Percentiles rank a stretch among this genome's conserved stretches.
These are phyloP conservation scores for Pseudoturritis turrita DNA, from an alignment of 345 rosid genomes.

Conservation along the genomic window DNA sequence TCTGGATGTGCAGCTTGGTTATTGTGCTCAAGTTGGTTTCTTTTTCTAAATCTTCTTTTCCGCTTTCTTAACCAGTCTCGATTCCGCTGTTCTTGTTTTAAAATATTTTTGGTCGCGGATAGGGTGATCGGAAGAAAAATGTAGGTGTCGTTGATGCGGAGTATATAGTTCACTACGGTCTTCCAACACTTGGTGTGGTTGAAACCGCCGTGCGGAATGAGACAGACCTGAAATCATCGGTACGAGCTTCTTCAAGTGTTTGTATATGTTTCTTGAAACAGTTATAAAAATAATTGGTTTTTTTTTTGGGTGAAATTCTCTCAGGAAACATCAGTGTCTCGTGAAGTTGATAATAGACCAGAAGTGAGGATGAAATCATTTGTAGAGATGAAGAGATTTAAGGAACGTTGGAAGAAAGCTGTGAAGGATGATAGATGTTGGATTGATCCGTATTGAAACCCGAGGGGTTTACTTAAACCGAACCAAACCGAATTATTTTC, in stretches of 20 bases:
- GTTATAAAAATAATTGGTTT: neutral
- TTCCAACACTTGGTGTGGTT: slow-evolving; percentile 67
- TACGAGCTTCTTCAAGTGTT: slow-evolving; percentile 7
- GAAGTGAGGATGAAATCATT: slow-evolving; percentile 73
- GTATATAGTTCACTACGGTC: slow-evolving; percentile 76
- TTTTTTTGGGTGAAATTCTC: neutral
- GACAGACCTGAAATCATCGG: slow-evolving; percentile 10
- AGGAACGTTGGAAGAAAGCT: slow-evolving; percentile 68
- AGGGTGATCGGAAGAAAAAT: slow-evolving; percentile 88
- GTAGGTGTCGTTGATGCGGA: slow-evolving; percentile 93
- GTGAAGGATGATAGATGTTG: slow-evolving; percentile 64
- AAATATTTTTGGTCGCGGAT: neutral
- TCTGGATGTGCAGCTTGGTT: slow-evolving; percentile 77
- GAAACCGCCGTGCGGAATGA: slow-evolving; percentile 27
- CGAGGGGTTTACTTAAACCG: neutral
- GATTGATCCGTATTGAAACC: slow-evolving; percentile 62
- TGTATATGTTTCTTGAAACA: slow-evolving; percentile 11
- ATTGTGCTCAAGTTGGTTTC: slow-evolving; percentile 75
- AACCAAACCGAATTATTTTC: slow-evolving; percentile 4
- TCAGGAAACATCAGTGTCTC: slow-evolving; percentile 44
- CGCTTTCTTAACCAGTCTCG: neutral
- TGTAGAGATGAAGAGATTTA: slow-evolving; percentile 65
- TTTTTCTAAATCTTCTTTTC: neutral
- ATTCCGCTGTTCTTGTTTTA: neutral
- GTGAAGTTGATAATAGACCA: slow-evolving; percentile 49